Evolutionary conservation across 140 eudicot species (phyloP), one percentile per base, ranked within the genome.

Genomic region (Bidens hawaiensis): DNA sequence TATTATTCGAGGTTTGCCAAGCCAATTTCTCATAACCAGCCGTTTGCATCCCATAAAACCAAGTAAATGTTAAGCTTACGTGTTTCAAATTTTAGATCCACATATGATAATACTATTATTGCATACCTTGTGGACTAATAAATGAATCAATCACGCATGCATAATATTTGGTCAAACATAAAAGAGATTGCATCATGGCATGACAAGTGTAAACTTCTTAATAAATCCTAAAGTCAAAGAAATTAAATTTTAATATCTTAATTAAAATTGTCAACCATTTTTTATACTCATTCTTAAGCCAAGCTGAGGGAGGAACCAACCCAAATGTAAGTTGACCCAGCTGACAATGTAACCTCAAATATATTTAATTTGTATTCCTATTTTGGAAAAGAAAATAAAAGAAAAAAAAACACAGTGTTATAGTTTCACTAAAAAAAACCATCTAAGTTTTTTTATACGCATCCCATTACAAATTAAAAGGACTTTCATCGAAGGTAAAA

Each of bases 261-360:
- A 19, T n/a, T n/a, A n/a, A 18, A 51, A 14, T 25, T 68, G 47
- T 68, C 65, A 55, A 68, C 49, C 58, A 28, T 27, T 15, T 42
- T 51, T 15, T 53, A 15, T 51, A 31, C 26, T 52, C 13, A 51
- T 33, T n/a, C 8, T 26, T 24, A 53, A 40, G 72, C 23, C 40
- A 25, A 54, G 72, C 23, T 23, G 28, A 67, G 38, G 21, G 40
- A 34, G 9, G 25, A 46, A 64, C 46, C 13, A 21, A 48, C 17
- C 45, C 21, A 68, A 56, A 12, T 24, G 41, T 41, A 38, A 41
- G 47, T 56, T 43, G 64, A 55, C 48, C 47, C 14, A 26, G 28
- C 18, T 57, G 48, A 26, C 19, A 18, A 56, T 67, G 46, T 54
- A 23, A 13, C 31, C 33, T 51, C 3, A 51, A 51, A 6, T 24